These are phyloP conservation scores for Phytophthora fragariaefolia DNA, from an alignment of 352 stramenopile species.

Conservation along the genomic window DNA sequence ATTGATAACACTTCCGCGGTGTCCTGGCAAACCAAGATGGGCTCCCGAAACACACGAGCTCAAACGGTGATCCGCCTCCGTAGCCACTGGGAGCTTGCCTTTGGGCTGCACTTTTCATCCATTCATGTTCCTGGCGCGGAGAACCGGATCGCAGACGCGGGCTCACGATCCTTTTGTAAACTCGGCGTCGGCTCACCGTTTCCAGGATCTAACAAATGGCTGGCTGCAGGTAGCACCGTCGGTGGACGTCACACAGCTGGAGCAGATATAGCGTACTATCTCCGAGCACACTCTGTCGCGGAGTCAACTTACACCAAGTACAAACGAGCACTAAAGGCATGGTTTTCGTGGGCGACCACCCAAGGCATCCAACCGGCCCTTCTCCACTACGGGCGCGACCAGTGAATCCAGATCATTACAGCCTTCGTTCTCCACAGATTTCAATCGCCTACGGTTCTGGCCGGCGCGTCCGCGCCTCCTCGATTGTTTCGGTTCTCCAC, in stretches of 20 bases:
- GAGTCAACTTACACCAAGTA: constrained; percentile 10
- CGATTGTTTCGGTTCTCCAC: not conserved
- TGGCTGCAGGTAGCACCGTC: constrained; percentile 5
- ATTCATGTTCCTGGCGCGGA: constrained; percentile 3
- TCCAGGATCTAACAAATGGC: not conserved
- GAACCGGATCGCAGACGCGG: not conserved
- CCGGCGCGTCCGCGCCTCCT: not conserved
- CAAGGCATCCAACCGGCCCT: not conserved
- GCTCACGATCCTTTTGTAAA: constrained; percentile 1
- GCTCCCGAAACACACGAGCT: constrained; percentile 4
- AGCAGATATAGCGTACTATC: constrained; percentile 15
- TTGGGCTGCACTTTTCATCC: constrained; percentile 4
- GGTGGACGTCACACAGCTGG: not conserved
- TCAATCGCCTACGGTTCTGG: not conserved
- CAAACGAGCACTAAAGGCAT: no score
- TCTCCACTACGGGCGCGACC: not conserved
- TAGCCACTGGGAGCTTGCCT: not conserved
- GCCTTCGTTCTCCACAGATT: not conserved
- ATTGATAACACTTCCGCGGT: constrained; percentile 33
- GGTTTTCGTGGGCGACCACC: not conserved
- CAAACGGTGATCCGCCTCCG: constrained; percentile 8
- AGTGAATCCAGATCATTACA: not conserved
- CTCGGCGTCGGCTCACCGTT: no score
- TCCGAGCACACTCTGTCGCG: constrained; percentile 19
- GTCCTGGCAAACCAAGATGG: constrained; percentile 17